Base-by-base conservation (phyloP, 78 protist genomes). In the Neovahlkampfia damariscottae region DNA sequence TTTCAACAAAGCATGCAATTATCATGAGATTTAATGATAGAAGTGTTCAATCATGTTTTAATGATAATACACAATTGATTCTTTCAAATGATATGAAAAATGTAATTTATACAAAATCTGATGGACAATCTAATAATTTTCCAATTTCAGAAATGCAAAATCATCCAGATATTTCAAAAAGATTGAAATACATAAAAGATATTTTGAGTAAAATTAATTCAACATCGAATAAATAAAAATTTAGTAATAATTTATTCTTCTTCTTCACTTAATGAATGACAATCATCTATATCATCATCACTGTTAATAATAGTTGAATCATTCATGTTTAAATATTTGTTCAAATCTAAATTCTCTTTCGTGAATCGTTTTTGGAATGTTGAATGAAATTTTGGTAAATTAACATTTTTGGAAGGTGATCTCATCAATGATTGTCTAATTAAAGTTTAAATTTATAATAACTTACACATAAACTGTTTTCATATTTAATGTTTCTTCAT, bases 21-120 rank as follows among this genome's bases (percentile, higher is more conserved):
- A 82, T 90, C 8, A 88, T 93, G 78, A 76, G 94, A 30, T 74
- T 91, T 32, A 74, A 77, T 50, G 76, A 84, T 50, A 75, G 81
- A 69, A 62, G 80, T 8, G 50, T 90, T 29, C 96, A 92, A 82
- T 87, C 84, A 3, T 41, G 75, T 78, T 89, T 89, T 27, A 19
- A 39, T 27, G 93, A 89, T 77, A 74, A 72, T 67, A 80, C 88
- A 59, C 82, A 89, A 75, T 36, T 89, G 50, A 3, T 87, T 19
- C 77, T 87, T 10, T 38, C 77, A 41, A 30, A 59, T 7, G 73
- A 38, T 7, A 5, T 34, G 37, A 10, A 66, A 58, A 34, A 37
- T 41, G 87, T 87, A 37, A 75, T 84, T 27, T 78, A 73, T 77
- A 37, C 67, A 38, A 41, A 77, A 69, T 67, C 39, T 50, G 41